Evolutionary conservation across 345 rosid genomes (phyloP), one percentile per base, ranked within the genome.

Genomic region (Conringia planisiliqua): DNA sequence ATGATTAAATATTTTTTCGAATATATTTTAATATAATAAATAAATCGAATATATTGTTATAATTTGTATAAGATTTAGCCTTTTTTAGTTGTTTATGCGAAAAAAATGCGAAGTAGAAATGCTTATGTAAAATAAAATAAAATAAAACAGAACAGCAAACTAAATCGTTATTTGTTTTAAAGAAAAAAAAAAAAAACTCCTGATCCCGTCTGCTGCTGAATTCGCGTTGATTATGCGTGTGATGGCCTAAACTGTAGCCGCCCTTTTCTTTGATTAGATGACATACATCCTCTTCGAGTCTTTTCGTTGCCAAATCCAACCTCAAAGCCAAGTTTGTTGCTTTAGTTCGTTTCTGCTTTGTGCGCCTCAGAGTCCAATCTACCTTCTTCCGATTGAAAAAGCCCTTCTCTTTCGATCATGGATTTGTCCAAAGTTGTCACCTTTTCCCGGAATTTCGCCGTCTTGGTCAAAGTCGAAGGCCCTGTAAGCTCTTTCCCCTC

Each of bases 391-490:
- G 66, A 33, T 47, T 47, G 40, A 8, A 44, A 32, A 8, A 29
- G 5, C 60, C 29, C 39, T 35, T 4, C n/a, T 30, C 4, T 47
- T 44, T 62, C 38, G 56, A 62, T 39, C 63, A 90, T 91, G 97
- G 92, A 79, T 80, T 62, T 80, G 14, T 80, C 90, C 5, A 85
- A 88, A 73, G 80, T 76, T 30, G 87, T 84, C 27, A 76, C 83
- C 57, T 77, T 79, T 51, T 87, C 78, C 30, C 85, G 90, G 20
- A 85, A 83, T 50, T 82, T 88, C 65, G 81, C 90, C 13, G 96
- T 85, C 71, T 78, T 91, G 90, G 95, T 94, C 83, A 89, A 91
- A 75, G 83, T 85, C 12, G 82, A 81, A 58, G 98, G 98, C 74
- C 96, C 96, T 62, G 98, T 94, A 83, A 84, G 88, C 72, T 20